These are phyloP conservation scores for Orbilia javanica DNA, from an alignment of 2,329 filamentous ascomycete genomes.

Conservation along the genomic window DNA sequence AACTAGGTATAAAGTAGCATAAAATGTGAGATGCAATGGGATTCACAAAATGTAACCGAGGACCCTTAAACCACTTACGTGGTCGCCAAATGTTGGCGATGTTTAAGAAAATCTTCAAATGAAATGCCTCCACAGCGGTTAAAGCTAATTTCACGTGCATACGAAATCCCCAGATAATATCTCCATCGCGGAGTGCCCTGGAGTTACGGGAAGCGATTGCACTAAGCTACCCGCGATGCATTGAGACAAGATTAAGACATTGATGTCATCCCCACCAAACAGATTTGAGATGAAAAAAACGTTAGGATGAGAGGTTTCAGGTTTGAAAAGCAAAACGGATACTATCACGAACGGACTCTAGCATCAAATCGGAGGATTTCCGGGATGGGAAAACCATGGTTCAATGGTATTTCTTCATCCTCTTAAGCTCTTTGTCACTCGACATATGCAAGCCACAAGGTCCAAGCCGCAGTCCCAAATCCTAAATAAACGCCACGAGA, in stretches of 20 bases:
- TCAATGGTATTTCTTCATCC: background rate
- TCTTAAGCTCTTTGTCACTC: slow-evolving; percentile 10
- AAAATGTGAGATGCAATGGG: slow-evolving; percentile 1
- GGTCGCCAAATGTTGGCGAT: slow-evolving; percentile 1
- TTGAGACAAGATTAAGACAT: background rate
- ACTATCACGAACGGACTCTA: slow-evolving; percentile 1
- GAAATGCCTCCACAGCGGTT: background rate
- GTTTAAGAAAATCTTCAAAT: background rate
- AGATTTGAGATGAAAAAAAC: background rate
- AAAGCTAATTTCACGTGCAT: slow-evolving; percentile 18
- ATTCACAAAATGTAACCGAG: slow-evolving; percentile 5
- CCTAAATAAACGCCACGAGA: slow-evolving; percentile 22
- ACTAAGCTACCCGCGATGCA: slow-evolving; percentile 11
- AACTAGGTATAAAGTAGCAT: slow-evolving; percentile 3
- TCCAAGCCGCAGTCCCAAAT: slow-evolving; percentile 20
- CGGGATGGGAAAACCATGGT: slow-evolving; percentile 1
- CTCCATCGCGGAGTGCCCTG: slow-evolving; percentile 20
- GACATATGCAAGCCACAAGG: slow-evolving; percentile 29
- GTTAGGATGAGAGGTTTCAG: slow-evolving; percentile 2
- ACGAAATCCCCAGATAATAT: slow-evolving; percentile 1
- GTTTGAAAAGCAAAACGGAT: slow-evolving; percentile 11
- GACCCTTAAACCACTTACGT: slow-evolving; percentile 9
- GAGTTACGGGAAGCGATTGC: slow-evolving; percentile 8
- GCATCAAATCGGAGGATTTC: slow-evolving; percentile 28
- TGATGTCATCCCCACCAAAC: slow-evolving; percentile 5